Percentiles rank a stretch among this genome's conserved stretches.
phyloP scores from a whole-genome alignment of 495 filamentous ascomycete genomes.

The Monascus purpureus region DNA sequence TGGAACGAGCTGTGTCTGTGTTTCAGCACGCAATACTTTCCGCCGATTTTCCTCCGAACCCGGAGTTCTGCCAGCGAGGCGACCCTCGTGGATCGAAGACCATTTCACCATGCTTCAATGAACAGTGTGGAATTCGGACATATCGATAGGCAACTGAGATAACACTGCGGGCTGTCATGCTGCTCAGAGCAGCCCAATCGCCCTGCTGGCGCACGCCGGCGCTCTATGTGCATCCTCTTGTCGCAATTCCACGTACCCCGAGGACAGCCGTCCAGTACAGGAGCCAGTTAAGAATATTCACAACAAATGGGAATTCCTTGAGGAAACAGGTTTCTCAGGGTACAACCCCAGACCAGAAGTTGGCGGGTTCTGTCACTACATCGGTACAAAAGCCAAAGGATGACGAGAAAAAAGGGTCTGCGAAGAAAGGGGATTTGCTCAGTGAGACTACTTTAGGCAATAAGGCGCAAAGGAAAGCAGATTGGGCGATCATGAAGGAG shows the following conservation, averaged over 20 bases:
- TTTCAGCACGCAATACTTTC: background rate
- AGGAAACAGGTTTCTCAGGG: constrained; percentile 11
- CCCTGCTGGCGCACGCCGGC: constrained; percentile 24
- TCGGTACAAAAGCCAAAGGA: constrained; percentile 9
- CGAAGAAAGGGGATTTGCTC: constrained; percentile 38
- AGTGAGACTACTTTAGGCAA: constrained; percentile 41
- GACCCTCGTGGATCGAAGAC: background rate
- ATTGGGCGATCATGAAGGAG: constrained; percentile 97
- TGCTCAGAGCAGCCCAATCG: constrained; percentile 29
- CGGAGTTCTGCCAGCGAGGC: background rate
- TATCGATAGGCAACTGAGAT: background rate
- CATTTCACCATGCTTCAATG: background rate
- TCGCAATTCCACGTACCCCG: constrained; percentile 15
- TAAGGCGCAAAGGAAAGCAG: constrained; percentile 86
- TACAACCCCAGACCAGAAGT: background rate
- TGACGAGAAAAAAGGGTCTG: constrained; percentile 13
- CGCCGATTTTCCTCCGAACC: constrained; percentile 1
- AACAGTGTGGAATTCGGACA: background rate
- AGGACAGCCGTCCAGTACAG: constrained; percentile 10
- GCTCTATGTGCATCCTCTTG: constrained; percentile 16
- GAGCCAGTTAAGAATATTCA: constrained; percentile 19
- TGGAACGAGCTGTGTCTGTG: too few species aligned
- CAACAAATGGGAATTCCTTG: constrained; percentile 6
- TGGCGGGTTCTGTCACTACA: background rate
- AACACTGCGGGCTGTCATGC: constrained; percentile 17